Percentiles rank a stretch among this genome's conserved stretches.
Evolutionary conservation across 2,329 filamentous ascomycete genomes (phyloP).

Genomic region (Colletotrichum lini): DNA sequence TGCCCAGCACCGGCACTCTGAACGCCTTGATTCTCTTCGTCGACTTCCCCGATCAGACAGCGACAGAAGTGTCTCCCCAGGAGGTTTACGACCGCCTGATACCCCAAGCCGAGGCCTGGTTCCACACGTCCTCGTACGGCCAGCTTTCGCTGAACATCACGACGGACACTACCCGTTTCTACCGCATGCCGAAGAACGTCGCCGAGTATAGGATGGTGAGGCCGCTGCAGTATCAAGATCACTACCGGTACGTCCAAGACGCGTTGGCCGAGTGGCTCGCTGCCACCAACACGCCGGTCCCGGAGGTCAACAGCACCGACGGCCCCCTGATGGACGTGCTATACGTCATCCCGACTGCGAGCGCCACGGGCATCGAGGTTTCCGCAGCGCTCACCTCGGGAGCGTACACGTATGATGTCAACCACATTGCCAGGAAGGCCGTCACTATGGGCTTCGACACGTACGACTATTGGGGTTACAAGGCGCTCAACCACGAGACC

Average conservation of each 20-base stretch:
- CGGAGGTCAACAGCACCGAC: slow-evolving; percentile 26
- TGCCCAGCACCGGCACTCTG: slow-evolving; percentile 50
- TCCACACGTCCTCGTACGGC: slow-evolving; percentile 36
- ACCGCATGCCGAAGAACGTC: slow-evolving; percentile 47
- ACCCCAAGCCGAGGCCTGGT: slow-evolving; percentile 28
- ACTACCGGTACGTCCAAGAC: slow-evolving; percentile 50
- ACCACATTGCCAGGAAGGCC: slow-evolving; percentile 49
- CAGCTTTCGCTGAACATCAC: slow-evolving; percentile 45
- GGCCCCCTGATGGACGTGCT: slow-evolving; percentile 47
- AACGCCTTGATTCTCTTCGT: slow-evolving; percentile 55
- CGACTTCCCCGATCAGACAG: slow-evolving; percentile 50
- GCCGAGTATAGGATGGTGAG: slow-evolving; percentile 48
- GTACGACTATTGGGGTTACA: slow-evolving; percentile 50
- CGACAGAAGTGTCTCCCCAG: slow-evolving; percentile 37
- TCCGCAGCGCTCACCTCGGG: slow-evolving; percentile 47
- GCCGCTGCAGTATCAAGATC: slow-evolving; percentile 46
- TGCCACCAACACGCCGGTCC: slow-evolving; percentile 34
- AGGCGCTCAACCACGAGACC: slow-evolving; percentile 55
- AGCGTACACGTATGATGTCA: slow-evolving; percentile 45
- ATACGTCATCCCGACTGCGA: slow-evolving; percentile 48
- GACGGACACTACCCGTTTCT: slow-evolving; percentile 45
- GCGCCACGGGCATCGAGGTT: slow-evolving; percentile 48
- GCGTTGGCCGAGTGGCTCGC: slow-evolving; percentile 46
- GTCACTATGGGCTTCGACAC: slow-evolving; percentile 53
- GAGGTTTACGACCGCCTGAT: slow-evolving; percentile 20